Evolutionary conservation across 495 filamentous ascomycete genomes (phyloP).

Genomic region (Thermothielavioides terrestris): DNA sequence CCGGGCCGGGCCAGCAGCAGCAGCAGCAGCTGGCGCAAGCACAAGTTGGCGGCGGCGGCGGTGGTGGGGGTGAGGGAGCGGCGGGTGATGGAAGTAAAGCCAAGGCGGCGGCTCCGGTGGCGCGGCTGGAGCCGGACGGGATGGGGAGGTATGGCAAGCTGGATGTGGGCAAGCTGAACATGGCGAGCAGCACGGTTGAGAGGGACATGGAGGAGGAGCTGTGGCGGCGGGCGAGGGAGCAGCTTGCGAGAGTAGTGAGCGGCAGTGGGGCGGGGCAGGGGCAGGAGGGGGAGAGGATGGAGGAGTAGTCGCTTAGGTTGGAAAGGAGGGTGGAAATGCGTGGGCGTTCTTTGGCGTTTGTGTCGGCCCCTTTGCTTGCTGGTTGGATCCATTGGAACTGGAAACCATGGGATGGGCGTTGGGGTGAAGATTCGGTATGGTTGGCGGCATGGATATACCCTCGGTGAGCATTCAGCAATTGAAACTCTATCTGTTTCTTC

Average conservation of each 20-base stretch:
- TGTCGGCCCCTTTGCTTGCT: no score
- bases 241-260: constrained; percentile 15
- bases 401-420: neutral
- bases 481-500: neutral
- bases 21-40: constrained; percentile 2
- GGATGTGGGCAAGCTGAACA: constrained; percentile 81
- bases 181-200: constrained; percentile 65
- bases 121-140: constrained; percentile 36
- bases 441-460: constrained; percentile 1
- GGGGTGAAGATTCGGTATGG: neutral
- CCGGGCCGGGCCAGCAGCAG: constrained; percentile 10
- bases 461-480: neutral
- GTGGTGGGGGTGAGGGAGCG: neutral
- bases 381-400: no score
- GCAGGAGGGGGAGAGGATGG: constrained; percentile 15
- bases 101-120: neutral
- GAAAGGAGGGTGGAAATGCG: neutral
- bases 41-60: neutral
- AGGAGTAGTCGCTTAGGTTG: constrained; percentile 8
- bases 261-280: neutral
- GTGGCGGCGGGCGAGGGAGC: constrained; percentile 51
- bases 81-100: neutral
- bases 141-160: constrained; percentile 52
- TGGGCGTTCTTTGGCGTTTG: neutral
- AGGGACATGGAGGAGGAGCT: constrained; percentile 72